Conservation (phyloP, 2,329 filamentous ascomycete genomes). For the Phialemoniopsis sp. region DNA sequence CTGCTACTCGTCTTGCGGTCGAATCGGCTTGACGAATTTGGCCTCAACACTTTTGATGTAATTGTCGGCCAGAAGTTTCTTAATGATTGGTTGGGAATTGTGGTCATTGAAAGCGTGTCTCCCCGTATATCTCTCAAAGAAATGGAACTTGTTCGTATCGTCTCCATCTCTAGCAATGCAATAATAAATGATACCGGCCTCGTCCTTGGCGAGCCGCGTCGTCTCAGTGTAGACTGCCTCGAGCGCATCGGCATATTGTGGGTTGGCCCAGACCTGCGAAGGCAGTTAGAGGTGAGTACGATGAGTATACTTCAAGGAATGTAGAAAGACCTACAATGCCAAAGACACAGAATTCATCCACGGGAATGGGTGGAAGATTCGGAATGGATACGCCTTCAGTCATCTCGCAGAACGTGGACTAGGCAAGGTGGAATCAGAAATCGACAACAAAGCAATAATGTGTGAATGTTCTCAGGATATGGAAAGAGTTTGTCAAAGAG, state of each 20-base stretch:
- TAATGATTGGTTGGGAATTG: conserved; percentile 18
- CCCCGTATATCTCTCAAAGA: conserved; percentile 24
- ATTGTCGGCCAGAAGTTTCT: conserved; percentile 17
- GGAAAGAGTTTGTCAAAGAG: no score
- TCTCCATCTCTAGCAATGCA: conserved; percentile 19
- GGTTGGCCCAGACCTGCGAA: conserved; percentile 19
- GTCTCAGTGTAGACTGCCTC: conserved; percentile 23
- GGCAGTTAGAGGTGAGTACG: not conserved
- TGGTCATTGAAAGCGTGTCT: conserved; percentile 21
- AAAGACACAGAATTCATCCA: conserved; percentile 18
- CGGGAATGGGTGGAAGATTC: conserved; percentile 11
- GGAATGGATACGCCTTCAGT: not conserved
- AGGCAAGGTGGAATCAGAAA: no score
- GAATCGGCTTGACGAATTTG: conserved; percentile 6
- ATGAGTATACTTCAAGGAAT: not conserved
- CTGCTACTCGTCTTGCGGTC: no score
- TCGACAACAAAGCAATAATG: no score
- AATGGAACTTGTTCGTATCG: conserved; percentile 23
- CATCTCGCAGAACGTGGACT: conserved; percentile 18
- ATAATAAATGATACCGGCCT: conserved; percentile 22
- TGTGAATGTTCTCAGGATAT: no score
- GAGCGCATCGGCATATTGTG: conserved; percentile 22
- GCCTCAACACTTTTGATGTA: conserved; percentile 14
- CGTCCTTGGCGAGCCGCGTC: conserved; percentile 15
- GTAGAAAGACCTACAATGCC: conserved; percentile 10